A percentile compares a stretch with the other conserved stretches of the same genome.
These are phyloP conservation scores for Aspergillus costaricaensis DNA, from an alignment of 2,329 filamentous ascomycete species.

Conservation along the genomic window DNA sequence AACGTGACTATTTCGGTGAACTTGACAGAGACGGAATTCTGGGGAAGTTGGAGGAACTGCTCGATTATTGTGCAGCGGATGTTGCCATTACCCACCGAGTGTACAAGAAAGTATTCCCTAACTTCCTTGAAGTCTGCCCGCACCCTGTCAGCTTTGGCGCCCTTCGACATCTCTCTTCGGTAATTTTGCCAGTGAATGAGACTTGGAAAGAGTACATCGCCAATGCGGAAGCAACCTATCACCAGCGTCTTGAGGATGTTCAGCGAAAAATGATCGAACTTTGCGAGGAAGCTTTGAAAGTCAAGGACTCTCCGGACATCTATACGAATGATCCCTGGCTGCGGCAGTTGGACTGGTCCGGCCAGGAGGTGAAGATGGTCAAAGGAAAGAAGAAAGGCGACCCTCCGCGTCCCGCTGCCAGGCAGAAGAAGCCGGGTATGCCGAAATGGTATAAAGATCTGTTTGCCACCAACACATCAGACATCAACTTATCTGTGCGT, in stretches of 20 bases:
- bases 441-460: constrained; percentile 95
- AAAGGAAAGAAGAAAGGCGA: constrained; percentile 89
- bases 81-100: constrained; percentile 90
- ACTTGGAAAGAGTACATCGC: constrained; percentile 84
- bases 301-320: constrained; percentile 68
- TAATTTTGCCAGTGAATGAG: constrained; percentile 86
- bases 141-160: constrained; percentile 98
- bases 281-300: constrained; percentile 72
- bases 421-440: constrained; percentile 93
- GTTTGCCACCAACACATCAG: constrained; percentile 65
- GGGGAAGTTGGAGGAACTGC: constrained; percentile 73
- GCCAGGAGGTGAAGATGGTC: constrained; percentile 85
- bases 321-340: constrained; percentile 88
- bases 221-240: constrained; percentile 83
- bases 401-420: constrained; percentile 71
- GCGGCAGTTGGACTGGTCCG: constrained; percentile 90
- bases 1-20: constrained; percentile 82
- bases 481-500: constrained; percentile 78
- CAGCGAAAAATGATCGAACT: constrained; percentile 72
- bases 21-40: constrained; percentile 71
- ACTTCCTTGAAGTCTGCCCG: constrained; percentile 85
- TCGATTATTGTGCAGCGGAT: constrained; percentile 94
- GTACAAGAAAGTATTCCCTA: constrained; percentile 90
- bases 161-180: constrained; percentile 85
- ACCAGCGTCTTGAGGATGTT: constrained; percentile 73